Evolutionary conservation across 2,329 filamentous ascomycete species (phyloP).

Genomic region (Cladophialophora bantiana): DNA sequence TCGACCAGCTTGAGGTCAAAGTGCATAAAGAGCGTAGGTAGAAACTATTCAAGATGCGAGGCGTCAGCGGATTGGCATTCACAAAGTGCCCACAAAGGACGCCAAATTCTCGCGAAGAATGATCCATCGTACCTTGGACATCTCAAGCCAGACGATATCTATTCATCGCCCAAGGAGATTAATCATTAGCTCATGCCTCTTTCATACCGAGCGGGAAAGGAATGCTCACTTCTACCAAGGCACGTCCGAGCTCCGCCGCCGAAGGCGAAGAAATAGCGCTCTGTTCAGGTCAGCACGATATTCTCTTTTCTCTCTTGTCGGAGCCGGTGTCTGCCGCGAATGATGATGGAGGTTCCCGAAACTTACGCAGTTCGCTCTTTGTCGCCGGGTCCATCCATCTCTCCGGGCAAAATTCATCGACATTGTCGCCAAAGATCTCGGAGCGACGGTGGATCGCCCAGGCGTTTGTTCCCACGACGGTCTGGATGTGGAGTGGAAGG

Average conservation of each 20-base stretch:
- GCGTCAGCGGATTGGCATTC: too few relatives aligned
- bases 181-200: too few relatives aligned
- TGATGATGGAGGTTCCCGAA: too few relatives aligned
- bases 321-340: too few relatives aligned
- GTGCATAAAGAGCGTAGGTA: constrained; percentile 12
- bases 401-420: constrained; percentile 52
- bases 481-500: background rate
- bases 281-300: too few relatives aligned
- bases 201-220: too few relatives aligned
- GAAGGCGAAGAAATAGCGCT: constrained; percentile 44
- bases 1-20: background rate
- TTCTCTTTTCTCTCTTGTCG: too few relatives aligned
- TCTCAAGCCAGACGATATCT: constrained; percentile 27
- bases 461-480: constrained; percentile 35
- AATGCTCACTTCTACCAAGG: constrained; percentile 27
- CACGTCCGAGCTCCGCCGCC: constrained; percentile 58
- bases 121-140: background rate
- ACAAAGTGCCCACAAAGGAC: too few relatives aligned
- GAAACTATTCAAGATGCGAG: background rate
- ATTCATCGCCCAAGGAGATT: too few relatives aligned
- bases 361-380: background rate
- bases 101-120: too few relatives aligned
- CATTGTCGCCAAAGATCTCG: constrained; percentile 49
- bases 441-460: constrained; percentile 52
- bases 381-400: constrained; percentile 52